Base-by-base conservation (phyloP, 2,329 filamentous ascomycete genomes). In the Lachnellula arida region DNA sequence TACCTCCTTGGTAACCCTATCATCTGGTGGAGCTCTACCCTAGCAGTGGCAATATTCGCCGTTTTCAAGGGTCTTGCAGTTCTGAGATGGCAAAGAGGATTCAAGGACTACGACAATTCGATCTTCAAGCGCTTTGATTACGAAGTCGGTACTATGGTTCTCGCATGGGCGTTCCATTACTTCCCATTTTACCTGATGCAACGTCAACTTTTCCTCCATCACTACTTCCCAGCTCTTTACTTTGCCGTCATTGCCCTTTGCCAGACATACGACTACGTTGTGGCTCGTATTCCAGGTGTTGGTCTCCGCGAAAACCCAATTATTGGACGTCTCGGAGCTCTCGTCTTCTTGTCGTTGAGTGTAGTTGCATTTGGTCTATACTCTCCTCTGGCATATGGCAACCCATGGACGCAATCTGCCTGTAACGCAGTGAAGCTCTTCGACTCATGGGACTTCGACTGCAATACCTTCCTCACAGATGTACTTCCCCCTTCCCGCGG, bases 121-220 rank as follows among this genome's bases (percentile, higher is more conserved):
- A 88, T 82, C 40, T 96, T 97, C 80, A 96, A 96, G 77, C 90
- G 94, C 55, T 99, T 97, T 72, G 94, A 97, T 74, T 97, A 97
- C 70, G 94, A 99, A 74, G 84, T 97, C 57, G 94, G 94, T 59
- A 90, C 86, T 52, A 91, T 85, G 17, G 88, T 97, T 34, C 82
- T 99, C 8, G 94, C 89, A 64, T 99, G 94, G 94, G 91, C 89
- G 48, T 87, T 99, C 73, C 94, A 99, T 75, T 99, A 97, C 78
- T 97, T 99, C 79, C 94, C 94, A 11, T 99, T 99, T 78, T 99
- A 86, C 77, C 82, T 99, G 56, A 97, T 99, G 94, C 86, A 94
- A 71, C 91, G 94, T 66, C 94, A 99, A 75, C 85, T 99, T 37
- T 99, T 99, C 81, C 79, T 99, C 60, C 94, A 99, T 74, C 94